phyloP scores from a whole-genome alignment of 2,329 filamentous ascomycete species.

The Tolypocladium album region DNA sequence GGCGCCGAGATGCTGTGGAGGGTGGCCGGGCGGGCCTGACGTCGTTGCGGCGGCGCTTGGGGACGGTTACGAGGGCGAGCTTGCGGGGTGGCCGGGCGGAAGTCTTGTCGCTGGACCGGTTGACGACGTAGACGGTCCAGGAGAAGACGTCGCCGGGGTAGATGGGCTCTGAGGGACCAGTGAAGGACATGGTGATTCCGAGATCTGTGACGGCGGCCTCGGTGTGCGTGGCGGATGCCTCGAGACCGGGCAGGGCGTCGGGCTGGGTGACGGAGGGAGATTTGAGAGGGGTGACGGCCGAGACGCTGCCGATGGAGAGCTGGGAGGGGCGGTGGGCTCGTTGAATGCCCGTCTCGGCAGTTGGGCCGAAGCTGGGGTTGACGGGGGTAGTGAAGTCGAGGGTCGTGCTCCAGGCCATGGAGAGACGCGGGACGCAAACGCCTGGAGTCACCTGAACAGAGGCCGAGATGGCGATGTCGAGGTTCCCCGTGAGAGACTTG shows the following conservation, averaged over 20 bases:
- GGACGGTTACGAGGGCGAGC: constrained; percentile 58
- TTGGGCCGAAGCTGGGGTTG: constrained; percentile 50
- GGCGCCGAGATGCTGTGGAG: constrained; percentile 31
- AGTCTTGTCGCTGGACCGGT: constrained; percentile 43
- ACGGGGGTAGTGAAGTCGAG: constrained; percentile 59
- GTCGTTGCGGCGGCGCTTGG: constrained; percentile 51
- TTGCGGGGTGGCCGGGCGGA: constrained; percentile 43
- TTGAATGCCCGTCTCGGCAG: constrained; percentile 44
- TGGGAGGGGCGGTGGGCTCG: constrained; percentile 52
- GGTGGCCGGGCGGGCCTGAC: constrained; percentile 40
- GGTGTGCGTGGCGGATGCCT: constrained; percentile 36
- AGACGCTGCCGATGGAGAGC: constrained; percentile 47
- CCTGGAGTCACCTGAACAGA: constrained; percentile 43
- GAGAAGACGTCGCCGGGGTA: constrained; percentile 56
- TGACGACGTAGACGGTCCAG: constrained; percentile 68
- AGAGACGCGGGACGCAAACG: constrained; percentile 48
- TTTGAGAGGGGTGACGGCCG: constrained; percentile 42
- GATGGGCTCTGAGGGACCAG: constrained; percentile 44
- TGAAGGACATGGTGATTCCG: constrained; percentile 67
- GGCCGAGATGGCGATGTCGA: constrained; percentile 52
- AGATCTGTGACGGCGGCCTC: constrained; percentile 46
- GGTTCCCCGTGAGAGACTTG: constrained; percentile 37
- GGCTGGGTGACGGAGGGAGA: constrained; percentile 47
- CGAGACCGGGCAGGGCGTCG: constrained; percentile 48
- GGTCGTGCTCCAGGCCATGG: constrained; percentile 56